Conservation (phyloP, 2,329 filamentous ascomycete species). For the Microdochium trichocladiopsis region DNA sequence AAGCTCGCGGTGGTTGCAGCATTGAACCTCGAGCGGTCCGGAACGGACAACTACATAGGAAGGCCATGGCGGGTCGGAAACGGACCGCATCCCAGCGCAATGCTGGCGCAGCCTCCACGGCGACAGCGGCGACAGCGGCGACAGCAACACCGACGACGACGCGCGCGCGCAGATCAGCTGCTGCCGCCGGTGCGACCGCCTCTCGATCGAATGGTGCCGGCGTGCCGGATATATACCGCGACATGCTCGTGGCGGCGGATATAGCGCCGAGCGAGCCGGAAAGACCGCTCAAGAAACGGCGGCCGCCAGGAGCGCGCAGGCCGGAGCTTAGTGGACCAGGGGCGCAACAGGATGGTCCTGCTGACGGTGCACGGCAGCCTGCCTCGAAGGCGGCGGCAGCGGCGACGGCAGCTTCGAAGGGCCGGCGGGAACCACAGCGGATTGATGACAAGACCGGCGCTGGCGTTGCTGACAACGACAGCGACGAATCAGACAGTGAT, state of each 20-base stretch:
- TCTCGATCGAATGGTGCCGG: constrained; percentile 7
- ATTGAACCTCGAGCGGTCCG: too few species aligned
- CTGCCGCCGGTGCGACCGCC: constrained; percentile 10
- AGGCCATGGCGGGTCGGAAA: constrained; percentile 21
- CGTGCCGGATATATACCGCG: constrained; percentile 34
- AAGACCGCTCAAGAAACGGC: background rate
- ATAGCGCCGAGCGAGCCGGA: constrained; percentile 15
- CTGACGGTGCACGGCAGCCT: too few species aligned
- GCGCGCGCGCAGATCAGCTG: constrained; percentile 2
- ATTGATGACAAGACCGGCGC: too few species aligned
- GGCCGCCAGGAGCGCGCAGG: constrained; percentile 13
- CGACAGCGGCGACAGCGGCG: background rate
- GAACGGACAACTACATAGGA: too few species aligned
- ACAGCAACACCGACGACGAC: background rate
- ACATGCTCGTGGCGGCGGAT: constrained; percentile 44
- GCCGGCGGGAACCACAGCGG: too few species aligned
- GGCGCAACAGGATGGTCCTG: constrained; percentile 3
- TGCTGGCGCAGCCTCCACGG: background rate
- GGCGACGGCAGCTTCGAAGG: too few species aligned
- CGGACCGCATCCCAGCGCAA: constrained; percentile 10
- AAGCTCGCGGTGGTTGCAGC: too few species aligned
- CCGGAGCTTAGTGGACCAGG: constrained; percentile 1
- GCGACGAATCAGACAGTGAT: constrained; percentile 30
- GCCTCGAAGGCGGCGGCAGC: too few species aligned
- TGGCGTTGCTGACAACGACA: constrained; percentile 9